A percentile compares a stretch with the other conserved stretches of the same genome.
These are phyloP conservation scores for Pinus taeda DNA, from an alignment of 75 land plant species.

Conservation along the genomic window DNA sequence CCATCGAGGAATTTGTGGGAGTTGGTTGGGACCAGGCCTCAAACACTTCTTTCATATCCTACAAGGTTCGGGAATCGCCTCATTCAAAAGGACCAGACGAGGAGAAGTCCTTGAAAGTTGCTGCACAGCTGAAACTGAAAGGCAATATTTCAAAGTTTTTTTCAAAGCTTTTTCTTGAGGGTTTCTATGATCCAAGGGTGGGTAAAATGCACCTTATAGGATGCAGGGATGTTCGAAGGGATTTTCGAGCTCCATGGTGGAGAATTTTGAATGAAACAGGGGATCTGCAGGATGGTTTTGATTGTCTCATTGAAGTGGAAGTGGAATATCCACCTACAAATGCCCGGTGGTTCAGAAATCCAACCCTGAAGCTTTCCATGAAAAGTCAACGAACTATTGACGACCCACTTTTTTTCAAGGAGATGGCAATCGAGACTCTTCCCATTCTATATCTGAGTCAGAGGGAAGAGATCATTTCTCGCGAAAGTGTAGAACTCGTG, in stretches of 20 bases:
- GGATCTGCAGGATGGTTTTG: slow-evolving; percentile 58
- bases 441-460: slow-evolving; percentile 64
- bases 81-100: slow-evolving; percentile 22
- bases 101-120: slow-evolving; percentile 41
- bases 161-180: slow-evolving; percentile 48
- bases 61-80: neutral
- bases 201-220: slow-evolving; percentile 68
- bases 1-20: slow-evolving; percentile 42
- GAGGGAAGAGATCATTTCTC: slow-evolving; percentile 56
- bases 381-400: slow-evolving; percentile 43
- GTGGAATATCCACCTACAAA: slow-evolving; percentile 70
- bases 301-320: slow-evolving; percentile 50
- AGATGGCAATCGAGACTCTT: slow-evolving; percentile 39
- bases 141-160: slow-evolving; percentile 30
- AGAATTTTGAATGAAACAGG: slow-evolving; percentile 27
- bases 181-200: slow-evolving; percentile 50
- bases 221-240: slow-evolving; percentile 41
- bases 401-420: slow-evolving; percentile 45
- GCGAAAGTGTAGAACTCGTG: slow-evolving; percentile 44
- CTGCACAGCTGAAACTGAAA: slow-evolving; percentile 37
- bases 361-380: slow-evolving; percentile 42
- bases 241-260: slow-evolving; percentile 18
- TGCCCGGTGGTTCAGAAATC: slow-evolving; percentile 53
- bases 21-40: slow-evolving; percentile 16
- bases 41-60: neutral